These are phyloP conservation scores for Musa beccarii DNA, from an alignment of 176 grass and related monocot species.

Conservation along the genomic window DNA sequence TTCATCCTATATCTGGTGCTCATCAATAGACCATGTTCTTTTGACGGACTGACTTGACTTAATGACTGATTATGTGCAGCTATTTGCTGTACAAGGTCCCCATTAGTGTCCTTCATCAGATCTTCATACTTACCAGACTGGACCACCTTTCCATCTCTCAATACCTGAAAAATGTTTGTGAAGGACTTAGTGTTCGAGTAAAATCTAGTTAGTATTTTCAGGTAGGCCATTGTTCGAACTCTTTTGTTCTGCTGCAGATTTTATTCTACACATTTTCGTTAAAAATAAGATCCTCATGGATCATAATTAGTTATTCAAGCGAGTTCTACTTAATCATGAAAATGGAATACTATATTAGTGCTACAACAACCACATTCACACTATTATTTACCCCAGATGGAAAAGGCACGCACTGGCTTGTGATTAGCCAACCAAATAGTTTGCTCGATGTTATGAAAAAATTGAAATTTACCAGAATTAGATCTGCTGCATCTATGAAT, in stretches of 20 bases:
- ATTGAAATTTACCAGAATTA: constrained; percentile 63
- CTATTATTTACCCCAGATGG: background rate
- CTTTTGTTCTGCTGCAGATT: background rate
- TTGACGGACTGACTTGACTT: constrained; percentile 46
- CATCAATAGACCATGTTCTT: constrained; percentile 25
- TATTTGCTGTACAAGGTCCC: constrained; percentile 67
- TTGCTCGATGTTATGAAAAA: background rate
- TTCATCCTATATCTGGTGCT: constrained; percentile 23
- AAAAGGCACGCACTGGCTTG: background rate
- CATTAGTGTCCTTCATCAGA: constrained; percentile 40
- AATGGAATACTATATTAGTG: no score
- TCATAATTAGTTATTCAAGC: no score
- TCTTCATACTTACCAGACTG: constrained; percentile 79
- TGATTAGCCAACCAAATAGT: background rate
- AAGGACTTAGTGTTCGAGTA: background rate
- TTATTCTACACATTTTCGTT: background rate
- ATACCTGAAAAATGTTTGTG: constrained; percentile 34
- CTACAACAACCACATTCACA: background rate
- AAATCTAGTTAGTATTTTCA: background rate
- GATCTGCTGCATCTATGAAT: constrained; percentile 59
- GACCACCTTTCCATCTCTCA: constrained; percentile 76
- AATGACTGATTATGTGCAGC: constrained; percentile 54
- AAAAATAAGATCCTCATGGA: no score
- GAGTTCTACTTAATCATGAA: no score
- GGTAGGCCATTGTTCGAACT: no score